Evolutionary conservation across 1,284 basidiomycete genomes (phyloP).

Genomic region (Moniliophthora roreri): DNA sequence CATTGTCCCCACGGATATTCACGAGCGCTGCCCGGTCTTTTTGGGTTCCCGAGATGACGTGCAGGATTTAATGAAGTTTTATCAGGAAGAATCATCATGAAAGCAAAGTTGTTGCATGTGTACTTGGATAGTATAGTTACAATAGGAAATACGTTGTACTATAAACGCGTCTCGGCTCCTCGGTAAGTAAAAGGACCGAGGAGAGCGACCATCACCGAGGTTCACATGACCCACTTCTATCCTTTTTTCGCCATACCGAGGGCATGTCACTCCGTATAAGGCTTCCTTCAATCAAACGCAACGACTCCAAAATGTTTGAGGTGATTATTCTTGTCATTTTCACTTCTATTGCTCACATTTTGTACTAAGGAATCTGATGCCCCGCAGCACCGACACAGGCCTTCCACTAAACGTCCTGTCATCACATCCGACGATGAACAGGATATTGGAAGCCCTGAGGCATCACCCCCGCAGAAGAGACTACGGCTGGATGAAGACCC

Average conservation of each 20-base stretch:
- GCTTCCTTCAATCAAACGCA: background rate
- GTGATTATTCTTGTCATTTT: slow-evolving; percentile 2
- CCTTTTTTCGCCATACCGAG: background rate
- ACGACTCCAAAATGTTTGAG: slow-evolving; percentile 6
- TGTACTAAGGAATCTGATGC: slow-evolving; percentile 1
- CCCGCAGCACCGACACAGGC: slow-evolving; percentile 4
- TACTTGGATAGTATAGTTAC: background rate
- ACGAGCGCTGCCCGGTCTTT: slow-evolving; percentile 94
- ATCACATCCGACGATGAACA: slow-evolving; percentile 10
- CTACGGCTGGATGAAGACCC: slow-evolving; percentile 2
- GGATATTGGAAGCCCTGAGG: background rate
- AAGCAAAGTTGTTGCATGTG: background rate
- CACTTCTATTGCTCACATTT: background rate
- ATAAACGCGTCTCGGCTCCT: background rate
- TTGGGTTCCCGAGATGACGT: slow-evolving; percentile 96
- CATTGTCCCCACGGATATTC: slow-evolving; percentile 86
- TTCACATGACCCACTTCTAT: background rate
- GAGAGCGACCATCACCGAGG: background rate
- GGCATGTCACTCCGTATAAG: slow-evolving; percentile 4
- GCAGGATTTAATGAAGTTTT: slow-evolving; percentile 84
- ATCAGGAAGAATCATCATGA: slow-evolving; percentile 42
- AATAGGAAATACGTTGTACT: background rate
- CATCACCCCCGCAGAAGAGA: slow-evolving; percentile 11
- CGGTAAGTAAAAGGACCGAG: too few species aligned
- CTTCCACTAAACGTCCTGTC: slow-evolving; percentile 3